phyloP scores from a whole-genome alignment of 768 basidiomycete species.

The Dacryopinax spathularia region DNA sequence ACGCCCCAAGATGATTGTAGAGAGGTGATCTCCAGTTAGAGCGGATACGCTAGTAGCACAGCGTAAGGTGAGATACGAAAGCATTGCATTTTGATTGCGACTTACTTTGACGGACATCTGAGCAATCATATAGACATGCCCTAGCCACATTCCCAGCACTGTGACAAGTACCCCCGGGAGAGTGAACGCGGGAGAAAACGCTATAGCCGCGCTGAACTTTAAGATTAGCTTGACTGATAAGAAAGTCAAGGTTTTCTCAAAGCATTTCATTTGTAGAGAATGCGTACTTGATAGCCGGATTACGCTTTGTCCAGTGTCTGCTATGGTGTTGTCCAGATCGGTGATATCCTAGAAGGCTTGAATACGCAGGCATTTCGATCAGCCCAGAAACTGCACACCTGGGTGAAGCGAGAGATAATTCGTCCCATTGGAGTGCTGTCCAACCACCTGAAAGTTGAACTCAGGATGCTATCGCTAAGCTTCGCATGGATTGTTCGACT shows the following conservation, averaged over 20 bases:
- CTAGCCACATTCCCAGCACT: constrained; percentile 20
- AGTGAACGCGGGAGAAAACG: constrained; percentile 13
- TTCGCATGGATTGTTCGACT: background rate
- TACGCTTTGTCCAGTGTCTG: background rate
- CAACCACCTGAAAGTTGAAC: constrained; percentile 9
- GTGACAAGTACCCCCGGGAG: constrained; percentile 11
- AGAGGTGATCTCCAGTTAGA: constrained; percentile 28
- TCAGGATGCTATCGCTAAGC: background rate
- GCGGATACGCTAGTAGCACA: constrained; percentile 31
- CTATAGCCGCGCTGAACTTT: constrained; percentile 13
- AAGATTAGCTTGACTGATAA: constrained; percentile 13
- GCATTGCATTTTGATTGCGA: background rate
- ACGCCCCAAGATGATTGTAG: constrained; percentile 39
- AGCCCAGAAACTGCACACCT: constrained; percentile 18
- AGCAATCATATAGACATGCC: constrained; percentile 27
- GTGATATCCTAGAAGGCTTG: background rate
- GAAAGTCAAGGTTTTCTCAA: constrained; percentile 4
- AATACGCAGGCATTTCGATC: constrained; percentile 25
- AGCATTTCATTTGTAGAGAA: background rate
- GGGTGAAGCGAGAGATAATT: constrained; percentile 12
- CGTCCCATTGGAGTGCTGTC: constrained; percentile 12
- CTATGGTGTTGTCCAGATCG: background rate
- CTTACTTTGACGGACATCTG: constrained; percentile 25
- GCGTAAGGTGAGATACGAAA: background rate
- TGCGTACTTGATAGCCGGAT: background rate